phyloP scores from a whole-genome alignment of 768 basidiomycete genomes.

The Lyophyllum decastes region DNA sequence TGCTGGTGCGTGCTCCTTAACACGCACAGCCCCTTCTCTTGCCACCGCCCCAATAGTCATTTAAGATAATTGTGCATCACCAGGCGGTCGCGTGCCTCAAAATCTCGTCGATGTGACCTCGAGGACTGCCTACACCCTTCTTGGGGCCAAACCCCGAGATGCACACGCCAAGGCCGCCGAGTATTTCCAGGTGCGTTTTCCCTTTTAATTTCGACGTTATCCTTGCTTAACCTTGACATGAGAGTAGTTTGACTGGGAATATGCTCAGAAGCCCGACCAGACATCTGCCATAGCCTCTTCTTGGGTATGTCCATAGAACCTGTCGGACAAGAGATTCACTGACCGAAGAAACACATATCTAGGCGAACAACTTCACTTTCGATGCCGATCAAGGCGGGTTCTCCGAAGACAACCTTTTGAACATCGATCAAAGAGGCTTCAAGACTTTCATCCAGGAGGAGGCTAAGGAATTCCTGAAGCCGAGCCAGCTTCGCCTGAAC shows the following conservation, averaged over 20 bases:
- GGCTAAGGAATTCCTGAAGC: constrained; percentile 53
- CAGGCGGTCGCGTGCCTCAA: constrained; percentile 45
- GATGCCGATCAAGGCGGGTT: constrained; percentile 56
- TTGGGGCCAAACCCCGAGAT: constrained; percentile 44
- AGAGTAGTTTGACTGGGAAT: constrained; percentile 47
- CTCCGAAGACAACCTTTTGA: constrained; percentile 52
- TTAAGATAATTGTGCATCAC: neutral
- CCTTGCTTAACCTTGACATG: neutral
- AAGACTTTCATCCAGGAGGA: constrained; percentile 56
- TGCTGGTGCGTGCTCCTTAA: constrained; percentile 38
- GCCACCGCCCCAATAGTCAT: neutral
- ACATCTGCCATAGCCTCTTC: constrained; percentile 65
- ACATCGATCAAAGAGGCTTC: constrained; percentile 65
- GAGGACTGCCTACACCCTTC: constrained; percentile 53
- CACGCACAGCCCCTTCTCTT: neutral
- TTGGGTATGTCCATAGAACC: constrained; percentile 42
- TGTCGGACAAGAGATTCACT: neutral
- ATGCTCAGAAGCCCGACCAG: constrained; percentile 61
- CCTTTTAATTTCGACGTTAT: neutral
- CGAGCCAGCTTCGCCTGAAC: constrained; percentile 48
- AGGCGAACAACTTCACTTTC: constrained; percentile 69
- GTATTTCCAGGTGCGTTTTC: constrained; percentile 52
- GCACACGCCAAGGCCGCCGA: constrained; percentile 53
- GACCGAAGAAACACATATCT: neutral
- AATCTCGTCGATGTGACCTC: constrained; percentile 57